Conservation (phyloP, 371 early-diverging fungal genomes). For the Phascolomyces articulosus region DNA sequence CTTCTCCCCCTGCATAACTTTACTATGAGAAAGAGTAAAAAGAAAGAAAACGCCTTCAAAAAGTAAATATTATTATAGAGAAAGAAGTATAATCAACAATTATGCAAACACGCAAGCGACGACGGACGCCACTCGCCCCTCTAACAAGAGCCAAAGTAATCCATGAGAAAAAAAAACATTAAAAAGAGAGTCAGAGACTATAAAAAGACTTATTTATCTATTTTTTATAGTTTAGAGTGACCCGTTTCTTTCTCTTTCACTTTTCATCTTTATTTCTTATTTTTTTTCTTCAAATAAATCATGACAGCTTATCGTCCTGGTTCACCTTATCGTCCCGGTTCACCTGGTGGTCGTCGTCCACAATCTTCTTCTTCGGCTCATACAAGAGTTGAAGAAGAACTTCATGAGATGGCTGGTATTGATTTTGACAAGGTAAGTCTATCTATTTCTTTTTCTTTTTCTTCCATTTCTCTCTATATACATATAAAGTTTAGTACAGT, state of each 20-base stretch:
- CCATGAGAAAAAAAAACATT: neutral
- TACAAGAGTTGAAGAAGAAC: slow-evolving; percentile 56
- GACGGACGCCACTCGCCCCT: no score
- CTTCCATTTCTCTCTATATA: neutral
- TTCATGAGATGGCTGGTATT: slow-evolving; percentile 55
- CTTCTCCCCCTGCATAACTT: no score
- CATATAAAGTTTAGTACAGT: neutral
- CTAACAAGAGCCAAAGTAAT: no score
- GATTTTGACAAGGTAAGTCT: slow-evolving; percentile 52
- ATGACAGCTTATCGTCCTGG: slow-evolving; percentile 12
- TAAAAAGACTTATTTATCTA: neutral
- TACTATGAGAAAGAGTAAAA: no score
- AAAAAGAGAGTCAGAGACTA: no score
- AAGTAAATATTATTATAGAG: neutral
- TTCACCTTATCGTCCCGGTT: slow-evolving; percentile 35
- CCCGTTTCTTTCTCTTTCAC: neutral
- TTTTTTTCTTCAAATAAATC: neutral
- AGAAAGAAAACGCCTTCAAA: no score
- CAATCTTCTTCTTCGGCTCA: slow-evolving; percentile 37
- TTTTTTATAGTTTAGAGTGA: no score
- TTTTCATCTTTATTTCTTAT: neutral
- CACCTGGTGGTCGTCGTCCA: slow-evolving; percentile 48
- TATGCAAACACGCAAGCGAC: no score
- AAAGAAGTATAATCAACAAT: neutral
- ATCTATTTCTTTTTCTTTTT: neutral